Evolutionary conservation across 176 grass and related monocot species (phyloP), one percentile per base, ranked within the genome.

Genomic region (Oropetium thomaeum): DNA sequence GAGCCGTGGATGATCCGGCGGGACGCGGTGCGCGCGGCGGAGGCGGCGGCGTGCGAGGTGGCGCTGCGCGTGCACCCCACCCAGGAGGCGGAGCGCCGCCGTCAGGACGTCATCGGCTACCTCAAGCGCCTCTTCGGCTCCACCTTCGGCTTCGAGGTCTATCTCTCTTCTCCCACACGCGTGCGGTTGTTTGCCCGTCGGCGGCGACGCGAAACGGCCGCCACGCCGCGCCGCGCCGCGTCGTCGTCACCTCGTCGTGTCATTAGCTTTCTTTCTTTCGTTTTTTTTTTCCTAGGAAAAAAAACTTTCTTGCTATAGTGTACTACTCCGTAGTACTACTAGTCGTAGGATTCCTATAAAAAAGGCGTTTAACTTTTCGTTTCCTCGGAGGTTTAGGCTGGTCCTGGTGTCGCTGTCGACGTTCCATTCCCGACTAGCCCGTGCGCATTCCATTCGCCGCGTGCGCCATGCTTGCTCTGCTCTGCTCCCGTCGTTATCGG

Each of bases 61-160:
- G 5, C 91, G 17, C 37, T 69, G 13, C 81, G 76, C 55, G 71
- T 97, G 45, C 78, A 83, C 38, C 94, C 94, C 13, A 97, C 94
- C 14, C 35, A 16, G 67, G 83, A 82, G 78, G 89, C 94, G 40
- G 83, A 97, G 59, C 37, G 17, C 34, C 83, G 77, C 45, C 76
- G 94, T 23, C 76, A 60, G 52, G 71, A 55, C 57, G 67, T 97
- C 49, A 72, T 93, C 40, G 5, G 1, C 63, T 91, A 91, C 77
- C 71, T 67, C 14, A 80, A 58, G 62, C 64, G 72, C 19, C 83
- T 97, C 44, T 64, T 97, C 62, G 86, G 86, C 48, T 37, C 42
- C 30, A 49, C 81, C 17, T 43, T 91, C 55, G 88, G 83, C 64
- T 79, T 66, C 86, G 88, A 91, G 86, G 94, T 93, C 45, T 28